A percentile compares a stretch with the other conserved stretches of the same genome.
Conservation (phyloP, 2,329 filamentous ascomycete genomes). For the Zelopaecilomyces penicillatus region DNA sequence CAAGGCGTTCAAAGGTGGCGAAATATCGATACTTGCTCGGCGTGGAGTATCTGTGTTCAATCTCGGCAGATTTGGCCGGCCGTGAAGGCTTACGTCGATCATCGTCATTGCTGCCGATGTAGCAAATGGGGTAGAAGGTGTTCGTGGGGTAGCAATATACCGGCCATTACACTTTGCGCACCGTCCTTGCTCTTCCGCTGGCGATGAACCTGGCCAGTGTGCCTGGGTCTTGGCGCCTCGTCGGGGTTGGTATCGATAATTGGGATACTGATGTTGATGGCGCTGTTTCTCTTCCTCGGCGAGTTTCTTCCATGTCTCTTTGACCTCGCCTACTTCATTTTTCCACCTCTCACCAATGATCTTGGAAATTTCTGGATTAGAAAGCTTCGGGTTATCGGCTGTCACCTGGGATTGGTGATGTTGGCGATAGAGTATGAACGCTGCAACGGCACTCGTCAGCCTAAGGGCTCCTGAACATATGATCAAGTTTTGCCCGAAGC, state of each 20-base stretch:
- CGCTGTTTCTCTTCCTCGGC: slow-evolving; percentile 89
- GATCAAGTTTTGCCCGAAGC: background rate
- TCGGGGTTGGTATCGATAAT: slow-evolving; percentile 88
- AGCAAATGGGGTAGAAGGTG: slow-evolving; percentile 42
- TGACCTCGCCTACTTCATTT: slow-evolving; percentile 62
- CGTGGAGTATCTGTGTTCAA: slow-evolving; percentile 18
- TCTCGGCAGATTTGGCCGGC: slow-evolving; percentile 11
- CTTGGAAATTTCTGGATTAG: slow-evolving; percentile 94
- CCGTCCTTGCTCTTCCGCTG: slow-evolving; percentile 43
- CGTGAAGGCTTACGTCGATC: slow-evolving; percentile 13
- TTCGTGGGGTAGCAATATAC: slow-evolving; percentile 53
- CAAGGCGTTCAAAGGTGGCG: slow-evolving; percentile 13
- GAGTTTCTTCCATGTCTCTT: slow-evolving; percentile 78
- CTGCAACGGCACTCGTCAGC: slow-evolving; percentile 41
- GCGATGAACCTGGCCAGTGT: slow-evolving; percentile 23
- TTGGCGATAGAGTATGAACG: slow-evolving; percentile 95
- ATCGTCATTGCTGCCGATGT: slow-evolving; percentile 24
- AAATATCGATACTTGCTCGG: slow-evolving; percentile 20
- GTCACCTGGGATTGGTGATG: slow-evolving; percentile 81
- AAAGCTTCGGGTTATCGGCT: slow-evolving; percentile 73
- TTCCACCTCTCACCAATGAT: slow-evolving; percentile 94
- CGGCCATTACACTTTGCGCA: slow-evolving; percentile 67
- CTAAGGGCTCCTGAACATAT: background rate
- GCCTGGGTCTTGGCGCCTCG: slow-evolving; percentile 38
- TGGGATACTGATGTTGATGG: slow-evolving; percentile 83